A percentile compares a stretch with the other conserved stretches of the same genome.
Evolutionary conservation across 495 filamentous ascomycete species (phyloP).

Genomic region (Paragyromitra xinjiangensis): DNA sequence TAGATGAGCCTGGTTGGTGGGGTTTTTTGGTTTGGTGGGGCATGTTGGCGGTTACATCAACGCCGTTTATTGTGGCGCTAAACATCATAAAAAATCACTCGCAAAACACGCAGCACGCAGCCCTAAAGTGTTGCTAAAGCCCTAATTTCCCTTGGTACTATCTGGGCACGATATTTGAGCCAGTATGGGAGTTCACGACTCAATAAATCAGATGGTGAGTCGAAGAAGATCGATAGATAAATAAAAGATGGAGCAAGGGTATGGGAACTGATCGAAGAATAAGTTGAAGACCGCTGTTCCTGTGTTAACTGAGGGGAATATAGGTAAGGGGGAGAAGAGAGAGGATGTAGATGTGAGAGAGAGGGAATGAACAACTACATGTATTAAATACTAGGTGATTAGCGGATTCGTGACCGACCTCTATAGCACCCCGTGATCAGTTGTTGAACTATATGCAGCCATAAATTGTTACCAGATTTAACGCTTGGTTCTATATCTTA

Average conservation of each 20-base stretch:
- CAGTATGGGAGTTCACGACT: background rate
- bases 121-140: background rate
- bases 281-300: background rate
- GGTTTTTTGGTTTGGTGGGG: conserved; percentile 47
- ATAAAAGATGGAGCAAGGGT: background rate
- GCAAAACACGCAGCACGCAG: background rate
- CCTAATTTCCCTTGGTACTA: background rate
- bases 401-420: background rate
- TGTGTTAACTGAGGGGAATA: background rate
- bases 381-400: background rate
- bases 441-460: background rate
- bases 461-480: background rate
- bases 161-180: background rate
- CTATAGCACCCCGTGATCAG: background rate
- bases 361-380: background rate
- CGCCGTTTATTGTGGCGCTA: conserved; percentile 9
- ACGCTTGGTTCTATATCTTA: background rate
- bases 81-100: conserved; percentile 17
- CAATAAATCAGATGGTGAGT: background rate
- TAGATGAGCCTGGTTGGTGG: conserved; percentile 36
- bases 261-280: background rate
- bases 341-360: background rate
- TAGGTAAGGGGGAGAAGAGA: background rate
- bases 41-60: conserved; percentile 15
- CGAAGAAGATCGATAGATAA: background rate